A percentile compares a stretch with the other conserved stretches of the same genome.
Evolutionary conservation across 257 asterid genomes (phyloP).

Genomic region (Gentiana macrophylla): DNA sequence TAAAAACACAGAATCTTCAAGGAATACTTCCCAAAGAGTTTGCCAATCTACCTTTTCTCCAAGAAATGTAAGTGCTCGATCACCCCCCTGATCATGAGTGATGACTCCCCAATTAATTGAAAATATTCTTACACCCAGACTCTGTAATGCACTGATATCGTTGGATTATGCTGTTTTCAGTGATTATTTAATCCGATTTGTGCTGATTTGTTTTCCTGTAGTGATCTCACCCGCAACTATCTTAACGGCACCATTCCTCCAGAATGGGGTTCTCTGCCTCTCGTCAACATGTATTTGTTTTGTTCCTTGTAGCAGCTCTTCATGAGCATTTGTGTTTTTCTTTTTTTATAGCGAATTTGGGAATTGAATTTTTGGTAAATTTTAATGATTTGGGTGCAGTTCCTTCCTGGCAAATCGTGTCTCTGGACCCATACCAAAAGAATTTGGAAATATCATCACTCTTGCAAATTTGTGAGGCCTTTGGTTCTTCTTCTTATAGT

Average conservation of each 20-base stretch:
- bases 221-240: slow-evolving; percentile 62
- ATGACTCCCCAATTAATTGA: too few relatives aligned
- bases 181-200: too few relatives aligned
- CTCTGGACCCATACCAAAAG: slow-evolving; percentile 44
- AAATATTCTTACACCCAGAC: too few relatives aligned
- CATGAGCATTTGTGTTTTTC: too few relatives aligned
- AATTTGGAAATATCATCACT: slow-evolving; percentile 52
- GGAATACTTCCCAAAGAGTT: too few relatives aligned
- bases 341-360: not conserved
- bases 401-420: slow-evolving; percentile 48
- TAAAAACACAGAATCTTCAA: too few relatives aligned
- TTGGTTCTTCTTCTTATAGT: not conserved
- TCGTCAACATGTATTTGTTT: slow-evolving; percentile 34
- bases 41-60: too few relatives aligned
- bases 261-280: slow-evolving; percentile 64
- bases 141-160: too few relatives aligned
- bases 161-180: too few relatives aligned
- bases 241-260: slow-evolving; percentile 61
- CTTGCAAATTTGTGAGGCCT: slow-evolving; percentile 40
- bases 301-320: too few relatives aligned
- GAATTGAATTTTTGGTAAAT: not conserved
- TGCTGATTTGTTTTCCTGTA: slow-evolving; percentile 1
- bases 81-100: too few relatives aligned
- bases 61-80: too few relatives aligned
- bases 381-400: slow-evolving; percentile 28